phyloP scores from a whole-genome alignment of 805 yeast genomes.

The Pichia scutulata region DNA sequence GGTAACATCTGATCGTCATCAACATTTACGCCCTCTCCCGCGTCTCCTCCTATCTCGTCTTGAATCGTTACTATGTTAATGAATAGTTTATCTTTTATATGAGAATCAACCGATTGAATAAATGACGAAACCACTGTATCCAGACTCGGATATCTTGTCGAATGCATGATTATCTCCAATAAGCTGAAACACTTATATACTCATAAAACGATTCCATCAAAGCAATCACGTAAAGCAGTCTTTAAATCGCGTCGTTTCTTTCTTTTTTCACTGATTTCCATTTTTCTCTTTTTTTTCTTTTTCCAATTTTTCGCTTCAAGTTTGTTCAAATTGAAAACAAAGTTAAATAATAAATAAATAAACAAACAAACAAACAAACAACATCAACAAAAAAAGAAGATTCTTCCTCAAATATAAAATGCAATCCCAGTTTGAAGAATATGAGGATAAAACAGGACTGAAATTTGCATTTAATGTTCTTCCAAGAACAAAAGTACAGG shows the following conservation, averaged over 20 bases:
- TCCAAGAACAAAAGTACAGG: constrained; percentile 48
- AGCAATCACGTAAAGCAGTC: too few species aligned
- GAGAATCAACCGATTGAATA: background rate
- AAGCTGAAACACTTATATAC: too few species aligned
- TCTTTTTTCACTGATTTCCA: too few species aligned
- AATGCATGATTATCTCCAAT: background rate
- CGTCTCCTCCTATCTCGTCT: background rate
- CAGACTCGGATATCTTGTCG: background rate
- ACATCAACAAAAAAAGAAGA: too few species aligned
- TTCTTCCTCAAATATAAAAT: background rate
- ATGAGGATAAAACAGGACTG: constrained; percentile 68
- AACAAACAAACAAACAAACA: too few species aligned
- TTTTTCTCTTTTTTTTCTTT: background rate
- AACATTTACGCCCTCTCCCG: background rate
- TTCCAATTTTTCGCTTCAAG: background rate
- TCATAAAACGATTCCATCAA: too few species aligned
- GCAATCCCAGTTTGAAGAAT: constrained; percentile 34
- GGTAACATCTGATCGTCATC: background rate
- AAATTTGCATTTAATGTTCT: constrained; percentile 67
- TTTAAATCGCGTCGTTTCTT: background rate
- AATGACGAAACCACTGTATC: background rate
- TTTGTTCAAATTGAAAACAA: too few species aligned
- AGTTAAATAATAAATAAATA: too few species aligned
- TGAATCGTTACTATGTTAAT: background rate
- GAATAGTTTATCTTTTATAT: background rate